Percentiles rank a stretch among this genome's conserved stretches.
Conservation (phyloP, 1,284 basidiomycete species). For the Coniophora puteana region DNA sequence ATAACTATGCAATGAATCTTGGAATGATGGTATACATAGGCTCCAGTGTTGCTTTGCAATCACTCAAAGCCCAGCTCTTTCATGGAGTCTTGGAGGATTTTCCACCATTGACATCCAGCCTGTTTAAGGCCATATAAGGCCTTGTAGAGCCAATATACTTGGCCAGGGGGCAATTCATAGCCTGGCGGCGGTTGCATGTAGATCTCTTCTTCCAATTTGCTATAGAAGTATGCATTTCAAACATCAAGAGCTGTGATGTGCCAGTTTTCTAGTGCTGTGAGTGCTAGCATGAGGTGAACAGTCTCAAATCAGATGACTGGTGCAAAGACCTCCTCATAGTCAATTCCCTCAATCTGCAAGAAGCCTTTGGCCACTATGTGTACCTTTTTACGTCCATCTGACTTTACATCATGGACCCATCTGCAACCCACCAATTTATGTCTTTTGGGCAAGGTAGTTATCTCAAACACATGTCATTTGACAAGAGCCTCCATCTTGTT, state of each 20-base stretch:
- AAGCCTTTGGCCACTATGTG: slow-evolving; percentile 14
- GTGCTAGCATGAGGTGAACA: slow-evolving; percentile 19
- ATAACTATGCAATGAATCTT: neutral
- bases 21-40: neutral
- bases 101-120: slow-evolving; percentile 7
- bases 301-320: slow-evolving; percentile 19
- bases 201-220: neutral
- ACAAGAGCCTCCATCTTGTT: no score
- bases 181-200: slow-evolving; percentile 3
- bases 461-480: no score
- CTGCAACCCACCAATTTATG: slow-evolving; percentile 22
- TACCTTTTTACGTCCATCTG: slow-evolving; percentile 25
- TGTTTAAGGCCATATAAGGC: slow-evolving; percentile 12
- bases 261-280: slow-evolving; percentile 15
- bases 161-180: slow-evolving; percentile 6
- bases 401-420: slow-evolving; percentile 38
- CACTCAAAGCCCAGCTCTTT: neutral
- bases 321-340: slow-evolving; percentile 25
- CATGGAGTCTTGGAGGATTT: neutral
- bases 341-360: slow-evolving; percentile 11
- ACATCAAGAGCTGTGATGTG: slow-evolving; percentile 17
- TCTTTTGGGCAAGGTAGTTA: slow-evolving; percentile 17
- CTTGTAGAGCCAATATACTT: slow-evolving; percentile 2
- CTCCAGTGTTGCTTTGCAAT: neutral
- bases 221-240: slow-evolving; percentile 7